Evolutionary conservation across 352 stramenopile species (phyloP).

Genomic region (Pythium coloratum): DNA sequence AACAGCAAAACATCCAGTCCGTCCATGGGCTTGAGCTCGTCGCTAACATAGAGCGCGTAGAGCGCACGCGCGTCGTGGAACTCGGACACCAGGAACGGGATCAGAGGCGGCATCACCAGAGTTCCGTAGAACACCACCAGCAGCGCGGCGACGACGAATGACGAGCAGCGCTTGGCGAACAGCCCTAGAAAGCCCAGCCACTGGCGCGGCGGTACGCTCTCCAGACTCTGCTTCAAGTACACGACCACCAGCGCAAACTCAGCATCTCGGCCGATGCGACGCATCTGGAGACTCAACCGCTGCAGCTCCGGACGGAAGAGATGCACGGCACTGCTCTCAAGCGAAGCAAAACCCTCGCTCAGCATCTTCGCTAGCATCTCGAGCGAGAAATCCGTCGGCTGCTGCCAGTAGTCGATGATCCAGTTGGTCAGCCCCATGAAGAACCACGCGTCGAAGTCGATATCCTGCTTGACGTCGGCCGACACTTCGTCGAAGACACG

Average conservation of each 20-base stretch:
- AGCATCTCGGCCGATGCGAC: constrained; percentile 38
- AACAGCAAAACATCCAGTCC: constrained; percentile 70
- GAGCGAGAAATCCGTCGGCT: constrained; percentile 73
- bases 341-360: constrained; percentile 46
- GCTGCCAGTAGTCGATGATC: constrained; percentile 81
- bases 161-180: constrained; percentile 64
- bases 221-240: constrained; percentile 67
- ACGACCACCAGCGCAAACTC: constrained; percentile 57
- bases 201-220: constrained; percentile 52
- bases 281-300: constrained; percentile 46
- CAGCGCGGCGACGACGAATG: constrained; percentile 49
- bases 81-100: constrained; percentile 62
- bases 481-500: constrained; percentile 46
- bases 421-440: constrained; percentile 67
- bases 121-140: constrained; percentile 56
- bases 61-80: constrained; percentile 33
- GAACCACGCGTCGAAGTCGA: constrained; percentile 72
- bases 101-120: constrained; percentile 44
- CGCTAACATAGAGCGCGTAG: constrained; percentile 35
- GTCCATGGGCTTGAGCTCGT: constrained; percentile 52
- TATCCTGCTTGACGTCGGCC: constrained; percentile 55
- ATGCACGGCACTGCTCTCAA: constrained; percentile 51
- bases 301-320: constrained; percentile 59
- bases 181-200: constrained; percentile 35
- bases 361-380: constrained; percentile 69